These are phyloP conservation scores for Canavalia gladiata DNA, from an alignment of 306 rosid species.

Conservation along the genomic window DNA sequence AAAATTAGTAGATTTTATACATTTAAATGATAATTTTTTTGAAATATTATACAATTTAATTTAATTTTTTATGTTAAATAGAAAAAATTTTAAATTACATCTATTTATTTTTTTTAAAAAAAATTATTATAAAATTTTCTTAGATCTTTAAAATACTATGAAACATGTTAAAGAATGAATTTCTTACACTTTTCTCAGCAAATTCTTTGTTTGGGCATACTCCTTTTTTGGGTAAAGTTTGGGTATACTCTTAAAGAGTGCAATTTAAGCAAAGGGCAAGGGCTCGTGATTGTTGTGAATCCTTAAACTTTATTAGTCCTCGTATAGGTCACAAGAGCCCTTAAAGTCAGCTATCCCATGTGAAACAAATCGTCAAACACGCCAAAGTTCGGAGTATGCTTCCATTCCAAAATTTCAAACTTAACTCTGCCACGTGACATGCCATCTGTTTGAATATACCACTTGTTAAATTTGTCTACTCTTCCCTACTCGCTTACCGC, in stretches of 20 bases:
- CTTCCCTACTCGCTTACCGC: background rate
- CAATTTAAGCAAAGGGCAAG: background rate
- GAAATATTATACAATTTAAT: too few relatives aligned
- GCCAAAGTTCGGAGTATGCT: background rate
- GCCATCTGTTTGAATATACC: background rate
- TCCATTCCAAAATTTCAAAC: constrained; percentile 15
- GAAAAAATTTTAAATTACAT: too few relatives aligned
- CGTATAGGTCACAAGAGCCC: constrained; percentile 7
- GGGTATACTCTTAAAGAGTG: background rate
- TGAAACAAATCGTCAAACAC: constrained; percentile 19
- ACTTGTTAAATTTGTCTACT: background rate
- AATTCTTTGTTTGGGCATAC: too few relatives aligned
- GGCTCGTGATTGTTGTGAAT: background rate
- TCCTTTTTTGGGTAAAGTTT: too few relatives aligned
- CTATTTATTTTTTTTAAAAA: too few relatives aligned
- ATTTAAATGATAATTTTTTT: too few relatives aligned
- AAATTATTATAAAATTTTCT: too few relatives aligned
- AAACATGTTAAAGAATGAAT: too few relatives aligned
- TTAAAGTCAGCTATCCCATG: constrained; percentile 30
- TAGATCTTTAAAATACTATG: too few relatives aligned
- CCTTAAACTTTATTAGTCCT: background rate
- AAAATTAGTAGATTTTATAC: too few relatives aligned
- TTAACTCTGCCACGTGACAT: background rate
- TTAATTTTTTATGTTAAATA: too few relatives aligned
- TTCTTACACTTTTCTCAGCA: too few relatives aligned